phyloP scores from a whole-genome alignment of 1,139 yeast genomes.

The Maudiozyma humilis region DNA sequence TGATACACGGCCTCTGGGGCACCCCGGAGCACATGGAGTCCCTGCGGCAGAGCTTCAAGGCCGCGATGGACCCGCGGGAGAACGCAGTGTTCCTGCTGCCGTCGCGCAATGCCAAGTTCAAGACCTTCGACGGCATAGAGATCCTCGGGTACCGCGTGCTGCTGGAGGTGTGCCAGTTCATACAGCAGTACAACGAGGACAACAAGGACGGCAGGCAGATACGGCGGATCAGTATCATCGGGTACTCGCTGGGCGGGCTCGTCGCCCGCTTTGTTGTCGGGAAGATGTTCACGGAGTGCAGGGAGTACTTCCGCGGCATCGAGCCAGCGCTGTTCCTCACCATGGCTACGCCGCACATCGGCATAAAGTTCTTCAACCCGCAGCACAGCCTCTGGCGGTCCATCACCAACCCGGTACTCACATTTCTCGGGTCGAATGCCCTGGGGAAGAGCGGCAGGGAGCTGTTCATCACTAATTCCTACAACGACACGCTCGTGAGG shows the following conservation, averaged over 20 bases:
- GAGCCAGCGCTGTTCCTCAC: constrained; percentile 64
- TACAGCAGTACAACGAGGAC: constrained; percentile 34
- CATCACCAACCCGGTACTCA: constrained; percentile 22
- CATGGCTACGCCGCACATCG: constrained; percentile 88
- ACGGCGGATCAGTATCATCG: constrained; percentile 40
- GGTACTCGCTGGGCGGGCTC: constrained; percentile 50
- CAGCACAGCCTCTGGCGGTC: constrained; percentile 20
- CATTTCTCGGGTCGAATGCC: constrained; percentile 50
- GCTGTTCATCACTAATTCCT: constrained; percentile 45
- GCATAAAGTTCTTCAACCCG: constrained; percentile 43
- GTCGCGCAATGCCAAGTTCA: constrained; percentile 60
- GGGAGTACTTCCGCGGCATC: constrained; percentile 50
- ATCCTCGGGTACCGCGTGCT: constrained; percentile 63
- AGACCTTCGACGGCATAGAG: constrained; percentile 78
- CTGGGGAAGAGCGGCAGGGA: constrained; percentile 73
- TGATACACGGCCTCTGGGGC: constrained; percentile 91
- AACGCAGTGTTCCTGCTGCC: constrained; percentile 55
- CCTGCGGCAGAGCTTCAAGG: constrained; percentile 45
- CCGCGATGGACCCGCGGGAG: constrained; percentile 36
- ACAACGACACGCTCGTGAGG: constrained; percentile 39
- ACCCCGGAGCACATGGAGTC: constrained; percentile 64
- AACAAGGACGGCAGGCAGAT: constrained; percentile 26
- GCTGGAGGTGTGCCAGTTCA: constrained; percentile 48
- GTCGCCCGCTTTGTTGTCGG: constrained; percentile 65
- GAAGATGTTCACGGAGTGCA: constrained; percentile 26